phyloP scores from a whole-genome alignment of 192 early-diverging fungal genomes.

The Coemansia sp. region DNA sequence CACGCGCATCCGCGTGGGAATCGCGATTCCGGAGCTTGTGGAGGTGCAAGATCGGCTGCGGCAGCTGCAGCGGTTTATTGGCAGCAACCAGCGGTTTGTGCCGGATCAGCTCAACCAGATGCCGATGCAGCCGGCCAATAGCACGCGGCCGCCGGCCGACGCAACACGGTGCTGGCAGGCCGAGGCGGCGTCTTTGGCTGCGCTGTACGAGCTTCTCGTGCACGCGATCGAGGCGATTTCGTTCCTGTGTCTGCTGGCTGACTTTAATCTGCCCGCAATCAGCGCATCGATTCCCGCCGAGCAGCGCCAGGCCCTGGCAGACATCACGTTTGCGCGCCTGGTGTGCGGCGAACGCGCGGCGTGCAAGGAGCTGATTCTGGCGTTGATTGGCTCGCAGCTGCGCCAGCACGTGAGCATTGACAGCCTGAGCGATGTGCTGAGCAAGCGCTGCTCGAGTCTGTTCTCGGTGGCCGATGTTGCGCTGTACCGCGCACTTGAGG shows the following conservation, averaged over 20 bases:
- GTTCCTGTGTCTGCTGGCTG: conserved; percentile 63
- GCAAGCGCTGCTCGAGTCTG: conserved; percentile 62
- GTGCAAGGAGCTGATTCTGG: conserved; percentile 62
- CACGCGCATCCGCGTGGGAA: conserved; percentile 33
- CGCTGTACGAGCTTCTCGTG: conserved; percentile 57
- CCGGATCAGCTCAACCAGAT: conserved; percentile 52
- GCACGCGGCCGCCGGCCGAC: conserved; percentile 27
- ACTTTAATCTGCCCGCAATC: conserved; percentile 61
- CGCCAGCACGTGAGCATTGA: conserved; percentile 54
- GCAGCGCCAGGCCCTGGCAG: conserved; percentile 50
- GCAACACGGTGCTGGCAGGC: conserved; percentile 54
- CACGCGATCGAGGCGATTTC: conserved; percentile 64
- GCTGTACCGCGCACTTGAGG: conserved; percentile 64
- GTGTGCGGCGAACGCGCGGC: conserved; percentile 54
- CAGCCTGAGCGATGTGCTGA: conserved; percentile 61
- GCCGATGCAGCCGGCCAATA: conserved; percentile 45
- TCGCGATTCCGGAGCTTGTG: conserved; percentile 31
- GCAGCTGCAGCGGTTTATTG: conserved; percentile 49
- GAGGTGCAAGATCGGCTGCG: conserved; percentile 48
- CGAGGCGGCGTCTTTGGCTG: conserved; percentile 60
- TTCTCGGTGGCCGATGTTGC: conserved; percentile 64
- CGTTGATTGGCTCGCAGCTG: conserved; percentile 62
- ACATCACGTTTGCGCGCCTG: conserved; percentile 59
- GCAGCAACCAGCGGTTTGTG: conserved; percentile 54
- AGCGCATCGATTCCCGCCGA: conserved; percentile 47